These are phyloP conservation scores for Adenanthera pavonina DNA, from an alignment of 306 rosid species.

Conservation along the genomic window DNA sequence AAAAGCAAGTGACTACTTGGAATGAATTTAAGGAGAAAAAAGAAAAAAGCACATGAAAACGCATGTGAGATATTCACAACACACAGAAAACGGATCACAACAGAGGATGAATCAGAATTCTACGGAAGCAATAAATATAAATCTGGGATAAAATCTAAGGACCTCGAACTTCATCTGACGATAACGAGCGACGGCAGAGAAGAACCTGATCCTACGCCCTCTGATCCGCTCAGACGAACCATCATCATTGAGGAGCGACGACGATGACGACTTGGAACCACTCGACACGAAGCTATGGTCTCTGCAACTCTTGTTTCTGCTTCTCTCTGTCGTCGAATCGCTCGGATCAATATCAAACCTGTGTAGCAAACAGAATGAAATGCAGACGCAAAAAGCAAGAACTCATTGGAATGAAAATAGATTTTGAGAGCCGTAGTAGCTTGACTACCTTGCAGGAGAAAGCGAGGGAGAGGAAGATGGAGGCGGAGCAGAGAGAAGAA, in stretches of 20 bases:
- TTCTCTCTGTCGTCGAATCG: conserved; percentile 37
- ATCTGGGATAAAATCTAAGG: background rate
- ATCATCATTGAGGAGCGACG: conserved; percentile 51
- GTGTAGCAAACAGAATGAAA: conserved; percentile 30
- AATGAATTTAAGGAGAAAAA: background rate
- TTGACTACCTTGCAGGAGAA: conserved; percentile 47
- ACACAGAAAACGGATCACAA: conserved; percentile 4
- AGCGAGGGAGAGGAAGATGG: conserved; percentile 32
- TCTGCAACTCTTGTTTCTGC: conserved; percentile 35
- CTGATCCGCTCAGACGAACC: conserved; percentile 53
- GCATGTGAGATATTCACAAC: background rate
- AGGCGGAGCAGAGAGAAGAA: conserved; percentile 62
- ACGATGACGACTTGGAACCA: conserved; percentile 51
- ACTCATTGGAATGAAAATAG: background rate
- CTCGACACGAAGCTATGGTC: conserved; percentile 41
- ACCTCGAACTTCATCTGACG: conserved; percentile 67
- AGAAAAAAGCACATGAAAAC: background rate
- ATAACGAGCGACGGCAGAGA: conserved; percentile 48
- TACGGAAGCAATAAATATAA: background rate
- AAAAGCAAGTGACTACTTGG: background rate
- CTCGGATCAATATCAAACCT: conserved; percentile 47
- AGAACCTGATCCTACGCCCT: conserved; percentile 37
- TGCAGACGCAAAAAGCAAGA: background rate
- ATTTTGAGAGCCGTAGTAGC: conserved; percentile 2
- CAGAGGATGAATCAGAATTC: conserved; percentile 12